Base-by-base conservation (phyloP, 2,329 filamentous ascomycete genomes). In the Calonectria pseudoturangicola region DNA sequence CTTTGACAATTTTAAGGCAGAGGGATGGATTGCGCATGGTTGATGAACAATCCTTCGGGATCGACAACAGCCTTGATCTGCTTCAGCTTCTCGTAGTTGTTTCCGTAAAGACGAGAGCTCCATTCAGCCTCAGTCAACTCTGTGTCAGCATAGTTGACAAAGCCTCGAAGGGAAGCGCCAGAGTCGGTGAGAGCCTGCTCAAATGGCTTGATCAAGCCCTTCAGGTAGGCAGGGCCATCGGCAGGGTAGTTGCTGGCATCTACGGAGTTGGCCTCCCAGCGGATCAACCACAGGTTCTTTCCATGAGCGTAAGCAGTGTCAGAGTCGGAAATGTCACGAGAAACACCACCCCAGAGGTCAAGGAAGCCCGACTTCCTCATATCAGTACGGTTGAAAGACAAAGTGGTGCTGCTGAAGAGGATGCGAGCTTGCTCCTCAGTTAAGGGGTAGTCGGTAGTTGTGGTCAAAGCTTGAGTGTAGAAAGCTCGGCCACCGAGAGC, bases 311-410 rank as follows among this genome's bases (percentile, higher is more conserved):
- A 79, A 0, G 69, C 69, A 0, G 78, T 79, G 27, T 79, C 77
- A 0, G 28, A 48, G 16, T 79, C 78, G 5, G 63, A 51, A 39
- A 79, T 76, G 27, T 66, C 50, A 6, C 77, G 75, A 3, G 78
- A 79, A 1, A 79, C 73, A 18, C 78, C 78, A 1, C 78, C 78
- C 78, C 78, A 79, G 33, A 79, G 76, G n/a, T 79, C 78, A 15
- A 79, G 56, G 48, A 77, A 79, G 2, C 75, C 78, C 0, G 72
- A 75, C 54, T 75, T 77, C 6, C 58, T 33, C 13, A 79, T n/a
- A 10, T 79, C 77, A 2, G 76, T 79, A 7, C 77, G 77, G 65
- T 79, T 77, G 10, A 79, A 79, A 6, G 72, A 68, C 1, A 79
- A n/a, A 0, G 73, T 70, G 1, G 76, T 79, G 16, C 73, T 75